phyloP scores from a whole-genome alignment of 306 rosid species.

The Prunus mongolica region DNA sequence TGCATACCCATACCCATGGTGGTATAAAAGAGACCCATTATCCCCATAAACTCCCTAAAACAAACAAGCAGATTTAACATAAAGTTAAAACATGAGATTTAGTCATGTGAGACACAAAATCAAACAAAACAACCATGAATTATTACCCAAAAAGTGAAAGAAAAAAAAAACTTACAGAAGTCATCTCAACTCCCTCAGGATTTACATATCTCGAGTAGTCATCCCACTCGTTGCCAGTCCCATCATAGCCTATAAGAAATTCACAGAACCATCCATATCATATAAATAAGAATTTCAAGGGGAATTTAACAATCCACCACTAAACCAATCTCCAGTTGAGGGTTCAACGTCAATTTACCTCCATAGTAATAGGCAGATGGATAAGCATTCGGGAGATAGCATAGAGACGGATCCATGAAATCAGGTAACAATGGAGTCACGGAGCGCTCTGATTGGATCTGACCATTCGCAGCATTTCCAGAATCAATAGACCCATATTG shows the following conservation, averaged over 20 bases:
- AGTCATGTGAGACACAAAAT: neutral
- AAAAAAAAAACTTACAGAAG: slow-evolving; percentile 48
- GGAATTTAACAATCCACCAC: neutral
- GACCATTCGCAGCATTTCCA: slow-evolving; percentile 61
- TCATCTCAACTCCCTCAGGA: slow-evolving; percentile 81
- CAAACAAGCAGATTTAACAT: neutral
- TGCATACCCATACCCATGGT: slow-evolving; percentile 85
- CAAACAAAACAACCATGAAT: neutral
- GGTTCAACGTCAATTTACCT: slow-evolving; percentile 35
- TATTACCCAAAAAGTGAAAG: neutral
- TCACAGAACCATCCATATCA: neutral
- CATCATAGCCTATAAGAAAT: slow-evolving; percentile 55
- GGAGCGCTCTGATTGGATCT: slow-evolving; percentile 78
- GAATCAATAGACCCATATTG: slow-evolving; percentile 78
- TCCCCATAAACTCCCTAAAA: slow-evolving; percentile 86
- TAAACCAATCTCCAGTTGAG: neutral
- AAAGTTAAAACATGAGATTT: neutral
- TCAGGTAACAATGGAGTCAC: slow-evolving; percentile 69
- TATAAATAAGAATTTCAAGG: neutral
- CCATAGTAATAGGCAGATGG: slow-evolving; percentile 76
- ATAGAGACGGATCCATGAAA: slow-evolving; percentile 63
- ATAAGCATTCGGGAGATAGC: slow-evolving; percentile 76
- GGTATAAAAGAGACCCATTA: slow-evolving; percentile 78
- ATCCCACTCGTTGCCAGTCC: slow-evolving; percentile 70
- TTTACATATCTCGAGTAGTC: slow-evolving; percentile 71